phyloP scores from a whole-genome alignment of 257 asterid species.

The Jacaranda mimosifolia region DNA sequence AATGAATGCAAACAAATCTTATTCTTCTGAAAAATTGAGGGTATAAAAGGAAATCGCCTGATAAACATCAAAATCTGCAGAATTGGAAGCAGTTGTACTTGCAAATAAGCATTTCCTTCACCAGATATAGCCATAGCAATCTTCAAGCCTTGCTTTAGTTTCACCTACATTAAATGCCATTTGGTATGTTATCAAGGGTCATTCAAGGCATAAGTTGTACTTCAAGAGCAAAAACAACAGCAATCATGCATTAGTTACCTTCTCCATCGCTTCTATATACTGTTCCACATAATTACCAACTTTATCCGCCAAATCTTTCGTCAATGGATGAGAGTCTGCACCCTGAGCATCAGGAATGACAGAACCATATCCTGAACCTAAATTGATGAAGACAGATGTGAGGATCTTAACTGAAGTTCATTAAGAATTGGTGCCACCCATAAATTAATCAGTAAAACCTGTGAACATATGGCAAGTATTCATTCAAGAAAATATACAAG shows the following conservation, averaged over 20 bases:
- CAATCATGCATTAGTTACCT: conserved; percentile 55
- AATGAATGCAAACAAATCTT: conserved; percentile 9
- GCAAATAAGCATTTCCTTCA: conserved; percentile 94
- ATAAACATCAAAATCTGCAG: conserved; percentile 20
- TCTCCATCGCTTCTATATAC: conserved; percentile 92
- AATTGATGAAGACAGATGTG: conserved; percentile 35
- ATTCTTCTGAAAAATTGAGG: conserved; percentile 23
- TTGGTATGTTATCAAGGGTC: conserved; percentile 29
- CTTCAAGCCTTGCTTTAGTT: conserved; percentile 93
- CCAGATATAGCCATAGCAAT: conserved; percentile 90
- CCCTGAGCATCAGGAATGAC: conserved; percentile 76
- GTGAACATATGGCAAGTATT: not conserved
- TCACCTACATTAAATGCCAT: conserved; percentile 63
- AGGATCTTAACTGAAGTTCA: conserved; percentile 8
- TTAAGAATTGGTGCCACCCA: not conserved
- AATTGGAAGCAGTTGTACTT: conserved; percentile 54
- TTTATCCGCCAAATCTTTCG: conserved; percentile 76
- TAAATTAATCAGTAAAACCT: not conserved
- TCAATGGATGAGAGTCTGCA: conserved; percentile 76
- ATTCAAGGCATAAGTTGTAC: conserved; percentile 19
- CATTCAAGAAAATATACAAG: conserved; percentile 16
- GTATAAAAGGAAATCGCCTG: conserved; percentile 14
- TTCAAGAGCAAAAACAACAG: conserved; percentile 19
- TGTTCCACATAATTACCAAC: conserved; percentile 73
- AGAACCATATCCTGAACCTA: conserved; percentile 94